phyloP scores from a whole-genome alignment of 1,284 basidiomycete genomes.

The Austroboletus olivaceoglutinosus region DNA sequence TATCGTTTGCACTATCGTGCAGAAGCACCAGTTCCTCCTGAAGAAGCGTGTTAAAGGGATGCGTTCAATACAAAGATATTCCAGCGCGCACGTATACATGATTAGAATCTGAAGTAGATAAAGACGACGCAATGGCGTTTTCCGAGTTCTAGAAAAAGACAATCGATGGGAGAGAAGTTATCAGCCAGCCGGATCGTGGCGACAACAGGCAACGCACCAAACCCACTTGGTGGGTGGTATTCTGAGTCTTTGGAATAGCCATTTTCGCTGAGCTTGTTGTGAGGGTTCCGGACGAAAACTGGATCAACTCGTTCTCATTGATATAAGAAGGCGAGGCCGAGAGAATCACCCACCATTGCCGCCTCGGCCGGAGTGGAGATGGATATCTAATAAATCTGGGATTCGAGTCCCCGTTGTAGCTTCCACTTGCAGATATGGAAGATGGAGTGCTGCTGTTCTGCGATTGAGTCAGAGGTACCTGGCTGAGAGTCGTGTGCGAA shows the following conservation, averaged over 20 bases:
- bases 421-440: constrained; percentile 6
- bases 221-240: background rate
- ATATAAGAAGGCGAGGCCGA: constrained; percentile 7
- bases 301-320: constrained; percentile 8
- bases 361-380: constrained; percentile 5
- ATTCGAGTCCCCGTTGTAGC: constrained; percentile 1
- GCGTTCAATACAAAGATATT: background rate
- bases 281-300: constrained; percentile 8
- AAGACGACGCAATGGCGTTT: background rate
- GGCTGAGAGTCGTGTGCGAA: background rate
- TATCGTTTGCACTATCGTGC: constrained; percentile 28
- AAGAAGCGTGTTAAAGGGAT: constrained; percentile 1
- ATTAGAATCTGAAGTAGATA: constrained; percentile 2
- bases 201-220: constrained; percentile 12
- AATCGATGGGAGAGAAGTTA: background rate
- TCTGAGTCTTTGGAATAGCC: constrained; percentile 11
- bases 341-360: constrained; percentile 14
- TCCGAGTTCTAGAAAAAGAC: constrained; percentile 8
- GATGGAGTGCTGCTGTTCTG: constrained; percentile 14
- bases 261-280: constrained; percentile 10
- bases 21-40: constrained; percentile 46
- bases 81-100: constrained; percentile 24
- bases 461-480: constrained; percentile 13
- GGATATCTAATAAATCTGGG: constrained; percentile 7
- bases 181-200: background rate